These are phyloP conservation scores for Scleroderma citrinum DNA, from an alignment of 768 basidiomycete species.

Conservation along the genomic window DNA sequence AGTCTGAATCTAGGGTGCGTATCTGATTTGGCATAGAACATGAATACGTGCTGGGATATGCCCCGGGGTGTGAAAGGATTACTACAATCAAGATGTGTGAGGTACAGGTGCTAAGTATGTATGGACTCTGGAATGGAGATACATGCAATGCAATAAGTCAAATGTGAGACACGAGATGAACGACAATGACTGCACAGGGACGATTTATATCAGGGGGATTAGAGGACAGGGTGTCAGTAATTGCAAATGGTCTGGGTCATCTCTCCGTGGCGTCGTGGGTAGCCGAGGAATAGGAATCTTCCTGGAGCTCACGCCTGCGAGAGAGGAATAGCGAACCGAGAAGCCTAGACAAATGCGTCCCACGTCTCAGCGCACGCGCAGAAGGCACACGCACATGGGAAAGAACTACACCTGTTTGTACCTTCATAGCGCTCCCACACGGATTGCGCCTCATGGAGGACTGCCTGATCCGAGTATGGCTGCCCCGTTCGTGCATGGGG, in stretches of 20 bases:
- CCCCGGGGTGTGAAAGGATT: not conserved
- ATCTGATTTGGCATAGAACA: slow-evolving; percentile 17
- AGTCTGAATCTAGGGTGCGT: slow-evolving; percentile 25
- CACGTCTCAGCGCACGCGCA: slow-evolving; percentile 6
- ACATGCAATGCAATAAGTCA: not conserved
- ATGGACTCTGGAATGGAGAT: not conserved
- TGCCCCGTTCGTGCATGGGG: not conserved
- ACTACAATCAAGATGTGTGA: not conserved
- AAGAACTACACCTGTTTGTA: slow-evolving; percentile 49
- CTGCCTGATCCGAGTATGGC: slow-evolving; percentile 7
- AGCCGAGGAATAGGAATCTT: not conserved
- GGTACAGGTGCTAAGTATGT: too few relatives aligned
- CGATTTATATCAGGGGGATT: too few relatives aligned
- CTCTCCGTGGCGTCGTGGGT: not conserved
- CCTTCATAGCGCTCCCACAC: slow-evolving; percentile 60
- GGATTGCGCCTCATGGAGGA: slow-evolving; percentile 35
- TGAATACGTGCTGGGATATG: not conserved
- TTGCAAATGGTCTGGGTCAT: not conserved
- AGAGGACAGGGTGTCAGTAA: too few relatives aligned
- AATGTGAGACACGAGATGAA: not conserved
- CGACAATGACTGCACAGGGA: too few relatives aligned
- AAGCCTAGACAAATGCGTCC: slow-evolving; percentile 35
- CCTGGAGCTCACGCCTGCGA: slow-evolving; percentile 37
- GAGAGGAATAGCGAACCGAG: slow-evolving; percentile 62
- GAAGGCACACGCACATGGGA: not conserved